Evolutionary conservation across 768 basidiomycete species (phyloP).

Genomic region (Lactarius deliciosus): DNA sequence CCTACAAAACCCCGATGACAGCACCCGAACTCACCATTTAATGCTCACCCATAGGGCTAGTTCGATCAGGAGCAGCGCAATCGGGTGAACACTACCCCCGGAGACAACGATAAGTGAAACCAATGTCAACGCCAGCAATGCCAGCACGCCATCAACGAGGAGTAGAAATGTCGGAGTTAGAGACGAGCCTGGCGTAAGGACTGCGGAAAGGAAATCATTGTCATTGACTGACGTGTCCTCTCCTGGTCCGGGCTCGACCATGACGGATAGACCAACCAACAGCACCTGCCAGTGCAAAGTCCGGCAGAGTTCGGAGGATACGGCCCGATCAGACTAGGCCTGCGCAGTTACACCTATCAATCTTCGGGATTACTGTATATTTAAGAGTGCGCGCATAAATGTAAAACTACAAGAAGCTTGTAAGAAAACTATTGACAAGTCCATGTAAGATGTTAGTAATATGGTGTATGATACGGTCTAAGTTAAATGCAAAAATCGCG

Average conservation of each 20-base stretch:
- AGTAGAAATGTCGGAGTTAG: slow-evolving; percentile 68
- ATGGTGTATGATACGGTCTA: neutral
- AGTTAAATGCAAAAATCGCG: neutral
- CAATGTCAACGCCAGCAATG: slow-evolving; percentile 57
- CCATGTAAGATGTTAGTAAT: neutral
- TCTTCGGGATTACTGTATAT: neutral
- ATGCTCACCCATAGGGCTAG: slow-evolving; percentile 73
- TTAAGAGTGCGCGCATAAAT: neutral
- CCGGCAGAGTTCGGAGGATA: neutral
- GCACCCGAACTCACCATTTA: slow-evolving; percentile 60
- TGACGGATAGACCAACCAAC: neutral
- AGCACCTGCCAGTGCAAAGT: neutral
- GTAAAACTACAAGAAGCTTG: neutral
- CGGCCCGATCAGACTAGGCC: neutral
- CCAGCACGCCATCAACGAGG: slow-evolving; percentile 61
- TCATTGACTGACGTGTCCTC: slow-evolving; percentile 3
- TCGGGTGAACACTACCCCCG: slow-evolving; percentile 63
- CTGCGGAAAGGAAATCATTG: slow-evolving; percentile 47
- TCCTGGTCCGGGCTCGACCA: neutral
- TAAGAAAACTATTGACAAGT: neutral
- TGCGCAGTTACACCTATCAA: neutral
- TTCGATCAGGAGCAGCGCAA: slow-evolving; percentile 64
- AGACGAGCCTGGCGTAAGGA: slow-evolving; percentile 75
- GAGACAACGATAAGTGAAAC: slow-evolving; percentile 59
- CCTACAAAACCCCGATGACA: neutral